Evolutionary conservation across 2,329 filamentous ascomycete species (phyloP), one percentile per base, ranked within the genome.

Genomic region (Cordyceps fumosorosea): DNA sequence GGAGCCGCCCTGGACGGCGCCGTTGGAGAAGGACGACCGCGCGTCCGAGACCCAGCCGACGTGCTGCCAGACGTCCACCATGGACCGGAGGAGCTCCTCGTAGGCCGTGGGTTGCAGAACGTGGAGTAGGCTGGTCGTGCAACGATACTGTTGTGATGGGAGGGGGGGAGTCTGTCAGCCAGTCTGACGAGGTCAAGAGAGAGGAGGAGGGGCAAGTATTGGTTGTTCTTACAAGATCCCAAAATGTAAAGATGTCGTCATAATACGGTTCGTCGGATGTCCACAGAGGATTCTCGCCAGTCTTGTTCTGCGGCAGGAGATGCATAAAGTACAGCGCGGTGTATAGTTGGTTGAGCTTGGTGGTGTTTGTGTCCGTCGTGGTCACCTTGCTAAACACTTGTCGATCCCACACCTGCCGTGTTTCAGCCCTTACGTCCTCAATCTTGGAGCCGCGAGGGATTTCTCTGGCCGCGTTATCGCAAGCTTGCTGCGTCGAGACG

Each of bases 271-370:
- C 88, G 0, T 69, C 67, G 1, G 84, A 86, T 1, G 75, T 70
- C 87, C 88, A 90, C 0, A 79, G 72, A 0, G 87, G 87, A 64
- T 90, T 91, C 69, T 90, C 88, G 0, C 86, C 87, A 0, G 87
- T 89, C 64, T 86, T 84, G 69, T 90, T 89, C 0, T 86, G 87
- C 0, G 88, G 87, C 42, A 89, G 81, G 12, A 90, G 72, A 63
- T 85, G 83, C 83, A 88, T 88, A 66, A 88, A 87, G 68, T 90
- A 90, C 40, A 91, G 70, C 0, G 85, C 86, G 0, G 84, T 84
- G 73, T 91, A 91, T 2, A 91, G 76, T 32, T 89, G 75, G 56
- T 80, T 75, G 8, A 89, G 74, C 53, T 83, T 86, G 0, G 78
- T 80, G 16, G 72, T 69, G 67, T 88, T 70, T 7, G 78, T 81